Conservation (phyloP, 345 rosid species). For the Reutealis trisperma region DNA sequence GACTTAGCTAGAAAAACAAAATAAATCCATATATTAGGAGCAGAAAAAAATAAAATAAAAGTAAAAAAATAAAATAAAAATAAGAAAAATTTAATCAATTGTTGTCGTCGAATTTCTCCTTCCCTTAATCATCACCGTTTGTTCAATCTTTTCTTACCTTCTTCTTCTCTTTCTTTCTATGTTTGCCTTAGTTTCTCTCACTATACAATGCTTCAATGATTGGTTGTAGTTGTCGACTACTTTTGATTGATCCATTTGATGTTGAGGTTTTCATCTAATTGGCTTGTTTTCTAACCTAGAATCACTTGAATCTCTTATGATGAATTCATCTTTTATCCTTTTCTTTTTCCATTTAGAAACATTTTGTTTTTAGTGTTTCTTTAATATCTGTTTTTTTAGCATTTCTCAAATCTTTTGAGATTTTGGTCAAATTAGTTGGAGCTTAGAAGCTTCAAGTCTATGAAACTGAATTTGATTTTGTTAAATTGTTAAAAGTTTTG, state of each 20-base stretch:
- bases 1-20: no score
- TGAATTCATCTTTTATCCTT: background rate
- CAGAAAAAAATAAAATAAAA: no score
- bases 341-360: background rate
- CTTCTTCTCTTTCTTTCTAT: background rate
- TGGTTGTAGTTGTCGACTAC: background rate
- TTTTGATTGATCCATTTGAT: background rate
- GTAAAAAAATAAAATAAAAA: no score
- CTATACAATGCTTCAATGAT: background rate
- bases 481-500: background rate
- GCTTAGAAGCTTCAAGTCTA: conserved; percentile 10
- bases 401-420: background rate
- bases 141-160: background rate
- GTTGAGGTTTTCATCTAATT: conserved; percentile 1
- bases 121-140: conserved; percentile 34
- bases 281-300: background rate
- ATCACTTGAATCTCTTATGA: background rate
- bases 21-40: conserved; percentile 8
- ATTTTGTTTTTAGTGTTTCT: background rate
- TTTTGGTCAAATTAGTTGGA: background rate
- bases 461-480: background rate
- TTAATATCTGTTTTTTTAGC: no score
- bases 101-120: conserved; percentile 26
- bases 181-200: background rate
- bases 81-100: conserved; percentile 20